Base-by-base conservation (phyloP, 2,329 filamentous ascomycete species). In the Alternaria rosae region DNA sequence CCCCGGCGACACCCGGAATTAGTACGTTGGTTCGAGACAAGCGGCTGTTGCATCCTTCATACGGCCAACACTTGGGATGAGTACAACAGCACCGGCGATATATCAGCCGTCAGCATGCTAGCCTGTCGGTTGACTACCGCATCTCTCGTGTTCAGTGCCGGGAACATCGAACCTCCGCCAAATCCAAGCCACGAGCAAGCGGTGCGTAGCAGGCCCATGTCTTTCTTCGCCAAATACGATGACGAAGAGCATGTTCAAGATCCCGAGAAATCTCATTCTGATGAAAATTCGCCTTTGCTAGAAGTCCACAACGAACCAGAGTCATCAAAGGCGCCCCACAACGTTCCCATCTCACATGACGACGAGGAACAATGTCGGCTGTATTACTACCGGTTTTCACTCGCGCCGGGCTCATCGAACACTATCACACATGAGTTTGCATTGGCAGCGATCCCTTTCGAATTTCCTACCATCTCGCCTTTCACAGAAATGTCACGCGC, bases 21-120 rank as follows among this genome's bases (percentile, higher is more conserved):
- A 1, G 83, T 91, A 3, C 83, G 83, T 10, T 92, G 90, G 89
- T 92, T 90, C 63, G 85, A 90, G 76, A 91, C 89, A 0, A 85
- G 85, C 11, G 83, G 88, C 6, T 92, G 88, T 69, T 88, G 88
- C 68, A 90, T 92, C 45, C 91, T 92, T 64, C 90, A 92, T 69
- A 91, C 89, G 0, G 90, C 88, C 1, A 92, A 91, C 67, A 86
- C 87, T 2, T 92, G 90, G 90, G 88, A 91, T 54, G 83, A 85
- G 5, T 65, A 75, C 2, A 63, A 77, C 15, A 25, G 70, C 2
- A 66, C 74, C 20, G 70, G 72, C 11, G 62, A 79, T 60, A 69
- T 81, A 0, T 70, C 70, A 15, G 79, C 82, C 1, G 87, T 92
- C 5, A 88, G 89, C 69, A 84, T 92, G 70, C 81, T 92, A 1